Percentiles rank a stretch among this genome's conserved stretches.
phyloP scores from a whole-genome alignment of 768 basidiomycete species.

The Leccinellum rugosiceps region DNA sequence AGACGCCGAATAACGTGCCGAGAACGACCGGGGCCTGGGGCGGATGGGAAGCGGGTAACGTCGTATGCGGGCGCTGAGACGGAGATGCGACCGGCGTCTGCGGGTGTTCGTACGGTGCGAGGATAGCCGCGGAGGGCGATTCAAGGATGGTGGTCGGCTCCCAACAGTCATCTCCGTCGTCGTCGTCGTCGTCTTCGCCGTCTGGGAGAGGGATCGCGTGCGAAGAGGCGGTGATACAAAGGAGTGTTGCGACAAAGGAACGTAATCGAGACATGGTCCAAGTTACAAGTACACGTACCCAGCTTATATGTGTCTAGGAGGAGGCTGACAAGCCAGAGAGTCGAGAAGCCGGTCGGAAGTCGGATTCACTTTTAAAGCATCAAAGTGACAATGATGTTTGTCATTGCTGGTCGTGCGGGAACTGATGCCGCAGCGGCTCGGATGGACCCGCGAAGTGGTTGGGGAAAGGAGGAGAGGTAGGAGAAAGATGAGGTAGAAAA shows the following conservation, averaged over 20 bases:
- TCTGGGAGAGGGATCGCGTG: constrained; percentile 8
- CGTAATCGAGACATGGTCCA: constrained; percentile 13
- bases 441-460: too few relatives aligned
- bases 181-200: constrained; percentile 5
- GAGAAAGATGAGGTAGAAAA: too few relatives aligned
- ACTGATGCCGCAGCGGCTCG: too few relatives aligned
- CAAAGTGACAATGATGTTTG: too few relatives aligned
- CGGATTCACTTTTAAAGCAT: too few relatives aligned
- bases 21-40: constrained; percentile 14
- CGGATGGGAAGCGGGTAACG: constrained; percentile 3
- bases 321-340: neutral
- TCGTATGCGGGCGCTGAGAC: constrained; percentile 8
- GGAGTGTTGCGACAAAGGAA: constrained; percentile 19
- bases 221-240: constrained; percentile 1
- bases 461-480: too few relatives aligned
- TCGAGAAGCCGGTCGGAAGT: neutral
- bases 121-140: constrained; percentile 5
- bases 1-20: constrained; percentile 15
- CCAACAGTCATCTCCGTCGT: constrained; percentile 4
- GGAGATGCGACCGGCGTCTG: constrained; percentile 11
- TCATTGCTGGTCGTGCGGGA: too few relatives aligned
- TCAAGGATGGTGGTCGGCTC: neutral
- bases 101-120: constrained; percentile 10
- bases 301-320: neutral
- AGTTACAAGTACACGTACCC: neutral